Evolutionary conservation across 2,329 filamentous ascomycete species (phyloP), one percentile per base, ranked within the genome.

Genomic region (Paramyrothecium sp.): DNA sequence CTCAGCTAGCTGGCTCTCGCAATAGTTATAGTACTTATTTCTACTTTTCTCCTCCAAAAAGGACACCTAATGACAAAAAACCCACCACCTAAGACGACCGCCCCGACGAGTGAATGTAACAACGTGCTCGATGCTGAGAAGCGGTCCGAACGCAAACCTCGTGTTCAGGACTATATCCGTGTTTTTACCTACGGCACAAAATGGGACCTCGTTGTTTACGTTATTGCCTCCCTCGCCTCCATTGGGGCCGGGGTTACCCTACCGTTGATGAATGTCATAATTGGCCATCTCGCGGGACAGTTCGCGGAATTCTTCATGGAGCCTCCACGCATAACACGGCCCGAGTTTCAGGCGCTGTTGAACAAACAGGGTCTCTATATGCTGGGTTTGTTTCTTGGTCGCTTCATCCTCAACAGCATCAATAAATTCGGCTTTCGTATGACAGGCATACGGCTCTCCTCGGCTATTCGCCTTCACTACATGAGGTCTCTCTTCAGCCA

Each of bases 361-460:
- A 51, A 65, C 5, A 53, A 34, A 17, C 64, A 70, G 11, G 66
- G 64, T 2, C 51, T 70, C 2, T 67, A 64, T 22, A 66, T 67
- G 23, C 60, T 67, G 58, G 64, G 58, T 0, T 50, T 67, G 3
- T 67, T 67, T 22, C 11, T 67, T 3, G 65, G 50, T 0, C 65
- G 65, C 1, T 66, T 64, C 63, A 51, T 30, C 2, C 58, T 67
- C 19, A 67, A 67, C 22, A 48, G 57, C 0, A 64, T 63, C 47
- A 67, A 65, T 47, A 65, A 64, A 26, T 66, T 64, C 21, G 65
- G 64, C 30, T 78, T 83, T 51, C 74, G 81, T 8, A 77, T 81
- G 57, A 79, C 77, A 8, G 77, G 81, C 3, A 74, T 83, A 13
- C 73, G 79, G 1, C 76, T 83, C 1, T 83, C 81, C n/a, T 78